A percentile compares a stretch with the other conserved stretches of the same genome.
Evolutionary conservation across 331 rosid genomes (phyloP).

Genomic region (Pyracantha coccinea): DNA sequence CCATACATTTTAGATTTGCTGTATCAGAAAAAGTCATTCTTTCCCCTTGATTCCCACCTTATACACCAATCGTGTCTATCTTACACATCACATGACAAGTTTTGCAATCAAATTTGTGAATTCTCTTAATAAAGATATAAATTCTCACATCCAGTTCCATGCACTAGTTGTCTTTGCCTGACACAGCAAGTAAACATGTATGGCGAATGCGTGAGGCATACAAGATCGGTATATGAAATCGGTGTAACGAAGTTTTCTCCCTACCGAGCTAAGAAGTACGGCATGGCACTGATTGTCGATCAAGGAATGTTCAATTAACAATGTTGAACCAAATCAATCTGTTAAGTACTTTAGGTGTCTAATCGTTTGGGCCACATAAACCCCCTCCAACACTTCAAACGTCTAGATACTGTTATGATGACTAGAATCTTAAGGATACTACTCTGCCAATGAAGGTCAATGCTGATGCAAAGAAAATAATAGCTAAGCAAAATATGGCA

Average conservation of each 20-base stretch:
- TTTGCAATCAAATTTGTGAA: neutral
- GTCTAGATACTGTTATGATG: slow-evolving; percentile 36
- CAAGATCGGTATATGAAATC: neutral
- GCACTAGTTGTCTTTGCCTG: neutral
- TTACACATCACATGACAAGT: too few species aligned
- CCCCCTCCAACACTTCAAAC: slow-evolving; percentile 5
- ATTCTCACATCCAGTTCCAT: neutral
- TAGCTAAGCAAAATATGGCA: neutral
- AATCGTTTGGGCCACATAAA: slow-evolving; percentile 9
- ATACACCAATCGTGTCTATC: neutral
- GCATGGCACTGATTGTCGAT: neutral
- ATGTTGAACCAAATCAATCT: neutral
- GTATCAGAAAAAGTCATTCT: too few species aligned
- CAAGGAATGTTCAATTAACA: neutral
- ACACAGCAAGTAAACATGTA: neutral
- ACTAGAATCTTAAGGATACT: slow-evolving; percentile 4
- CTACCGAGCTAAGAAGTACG: neutral
- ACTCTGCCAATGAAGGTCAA: neutral
- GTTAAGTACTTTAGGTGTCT: neutral
- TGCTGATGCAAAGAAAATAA: neutral
- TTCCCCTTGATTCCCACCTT: neutral
- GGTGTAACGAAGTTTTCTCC: neutral
- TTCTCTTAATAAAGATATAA: neutral
- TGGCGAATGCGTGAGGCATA: neutral
- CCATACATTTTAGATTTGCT: too few species aligned